Base-by-base conservation (phyloP, 768 basidiomycete species). In the Auricularia auricula-judae region DNA sequence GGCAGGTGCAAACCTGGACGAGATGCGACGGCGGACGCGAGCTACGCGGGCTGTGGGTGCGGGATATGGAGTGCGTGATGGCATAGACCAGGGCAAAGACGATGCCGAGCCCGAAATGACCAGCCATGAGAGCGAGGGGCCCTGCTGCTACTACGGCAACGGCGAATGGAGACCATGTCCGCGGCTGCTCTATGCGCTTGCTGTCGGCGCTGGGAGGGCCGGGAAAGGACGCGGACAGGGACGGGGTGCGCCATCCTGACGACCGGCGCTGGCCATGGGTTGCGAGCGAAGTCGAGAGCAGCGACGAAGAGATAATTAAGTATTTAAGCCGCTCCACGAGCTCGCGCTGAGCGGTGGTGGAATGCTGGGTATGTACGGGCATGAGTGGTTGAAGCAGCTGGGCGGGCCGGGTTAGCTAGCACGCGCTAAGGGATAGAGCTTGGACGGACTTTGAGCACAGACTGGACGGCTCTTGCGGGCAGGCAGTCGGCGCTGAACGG, bases 251-350 rank as follows among this genome's bases (percentile, higher is more conserved):
- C 69, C 53, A 74, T 71, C 44, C 79, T 74, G 58, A 68, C 73
- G 14, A 65, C 69, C 64, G 68, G 74, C 56, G 62, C 54, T 60
- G 72, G 68, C 67, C 69, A 67, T 81, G 74, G 36, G 81, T 68
- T 47, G 84, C 70, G 64, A 86, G 77, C 62, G 83, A 76, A 2
- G 83, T 73, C 3, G 87, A 83, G n/a, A 91, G 79, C 8, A 91
- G 77, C 7, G 88, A 84, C 2, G 89, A 91, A 3, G 89, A 89
- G 65, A 91, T 90, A 3, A 91, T 82, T 65, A 83, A 84, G 79
- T 91, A 91, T 72, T 91, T 91, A 82, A 92, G 91, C 51, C 82
- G 86, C 74, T 92, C 89, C 8, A 84, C 82, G 68, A 90, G 88
- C 21, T 81, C 78, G 43, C 61, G 53, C 61, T 67, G 61, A 36